A percentile compares a stretch with the other conserved stretches of the same genome.
Conservation (phyloP, 371 early-diverging fungal species). For the Zychaea mexicana region DNA sequence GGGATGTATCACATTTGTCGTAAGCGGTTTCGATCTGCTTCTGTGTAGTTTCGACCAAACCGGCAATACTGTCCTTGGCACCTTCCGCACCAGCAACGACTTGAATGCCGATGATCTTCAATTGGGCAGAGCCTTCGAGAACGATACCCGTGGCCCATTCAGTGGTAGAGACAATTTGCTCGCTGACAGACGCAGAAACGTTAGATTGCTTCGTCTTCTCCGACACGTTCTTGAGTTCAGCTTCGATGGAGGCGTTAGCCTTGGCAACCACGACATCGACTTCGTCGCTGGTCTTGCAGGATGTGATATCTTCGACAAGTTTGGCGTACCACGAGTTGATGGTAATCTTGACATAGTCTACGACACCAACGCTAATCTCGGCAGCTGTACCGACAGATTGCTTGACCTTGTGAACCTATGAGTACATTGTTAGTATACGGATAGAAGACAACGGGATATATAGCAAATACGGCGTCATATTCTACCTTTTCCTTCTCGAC, state of each 20-base stretch:
- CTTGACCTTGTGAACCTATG: slow-evolving; percentile 10
- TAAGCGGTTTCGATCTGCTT: slow-evolving; percentile 6
- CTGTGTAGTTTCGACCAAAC: slow-evolving; percentile 7
- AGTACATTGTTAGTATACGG: too few relatives aligned
- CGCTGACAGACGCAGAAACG: neutral
- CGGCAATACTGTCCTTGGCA: slow-evolving; percentile 1
- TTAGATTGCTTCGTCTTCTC: neutral
- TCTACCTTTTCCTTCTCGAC: neutral
- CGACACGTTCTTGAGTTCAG: neutral
- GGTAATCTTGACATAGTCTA: slow-evolving; percentile 24
- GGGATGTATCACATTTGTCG: neutral
- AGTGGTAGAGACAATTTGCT: neutral
- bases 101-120: slow-evolving; percentile 12
- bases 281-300: slow-evolving; percentile 13
- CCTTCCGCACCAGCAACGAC: neutral
- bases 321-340: slow-evolving; percentile 34
- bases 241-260: neutral
- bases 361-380: slow-evolving; percentile 18
- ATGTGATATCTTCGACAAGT: slow-evolving; percentile 29
- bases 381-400: neutral
- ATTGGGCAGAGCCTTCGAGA: slow-evolving; percentile 3
- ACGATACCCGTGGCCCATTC: slow-evolving; percentile 12
- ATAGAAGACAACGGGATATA: neutral
- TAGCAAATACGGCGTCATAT: neutral
- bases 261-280: neutral